Conservation (phyloP, 768 basidiomycete species). For the Xerocomus brunneocitrinus region DNA sequence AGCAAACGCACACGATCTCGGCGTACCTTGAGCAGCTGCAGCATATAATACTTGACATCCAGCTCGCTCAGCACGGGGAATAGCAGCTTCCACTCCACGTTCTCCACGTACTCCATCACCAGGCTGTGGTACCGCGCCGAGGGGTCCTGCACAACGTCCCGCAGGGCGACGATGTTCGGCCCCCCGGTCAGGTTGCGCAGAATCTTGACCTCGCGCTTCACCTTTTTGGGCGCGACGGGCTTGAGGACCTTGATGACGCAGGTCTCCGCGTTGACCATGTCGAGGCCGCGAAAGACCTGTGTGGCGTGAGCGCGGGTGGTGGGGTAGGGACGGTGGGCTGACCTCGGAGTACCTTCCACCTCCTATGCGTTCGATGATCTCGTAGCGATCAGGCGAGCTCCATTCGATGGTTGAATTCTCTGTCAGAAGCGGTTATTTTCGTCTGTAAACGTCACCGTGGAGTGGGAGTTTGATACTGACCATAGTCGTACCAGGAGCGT, state of each 20-base stretch:
- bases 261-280: conserved; percentile 48
- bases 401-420: conserved; percentile 60
- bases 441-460: neutral
- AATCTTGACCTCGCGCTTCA: conserved; percentile 74
- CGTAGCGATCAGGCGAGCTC: conserved; percentile 64
- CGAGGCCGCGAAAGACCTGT: conserved; percentile 59
- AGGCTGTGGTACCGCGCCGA: conserved; percentile 58
- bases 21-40: conserved; percentile 52
- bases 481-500: conserved; percentile 60
- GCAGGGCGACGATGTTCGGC: conserved; percentile 60
- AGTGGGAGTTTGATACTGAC: conserved; percentile 29
- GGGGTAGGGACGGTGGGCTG: neutral
- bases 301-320: neutral
- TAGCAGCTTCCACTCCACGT: conserved; percentile 60
- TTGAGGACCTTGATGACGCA: conserved; percentile 72
- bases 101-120: conserved; percentile 66
- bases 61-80: conserved; percentile 55
- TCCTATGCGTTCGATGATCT: conserved; percentile 59
- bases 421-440: conserved; percentile 16
- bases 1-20: neutral
- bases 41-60: conserved; percentile 65
- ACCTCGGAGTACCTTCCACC: conserved; percentile 67
- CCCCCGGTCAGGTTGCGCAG: conserved; percentile 65
- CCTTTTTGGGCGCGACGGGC: conserved; percentile 62
- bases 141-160: conserved; percentile 68